These are phyloP conservation scores for Thraustotheca clavata DNA, from an alignment of 352 stramenopile species.

Conservation along the genomic window DNA sequence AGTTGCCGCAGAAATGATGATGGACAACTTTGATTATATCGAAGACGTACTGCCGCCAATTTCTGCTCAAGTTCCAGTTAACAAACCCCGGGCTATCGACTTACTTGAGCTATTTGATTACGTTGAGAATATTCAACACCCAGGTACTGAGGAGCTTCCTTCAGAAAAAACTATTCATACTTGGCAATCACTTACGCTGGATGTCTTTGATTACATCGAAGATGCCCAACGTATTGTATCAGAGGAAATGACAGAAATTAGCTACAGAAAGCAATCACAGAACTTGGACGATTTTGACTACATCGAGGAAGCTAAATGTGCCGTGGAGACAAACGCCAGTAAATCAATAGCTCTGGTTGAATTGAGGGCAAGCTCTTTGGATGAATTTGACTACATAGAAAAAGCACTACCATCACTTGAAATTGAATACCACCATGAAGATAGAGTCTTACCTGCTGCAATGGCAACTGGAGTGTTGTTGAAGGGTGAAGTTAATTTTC, in stretches of 20 bases:
- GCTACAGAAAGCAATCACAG: not conserved
- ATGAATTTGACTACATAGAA: not conserved
- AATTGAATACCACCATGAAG: not conserved
- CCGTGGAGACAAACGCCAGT: too few relatives aligned
- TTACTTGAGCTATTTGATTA: not conserved
- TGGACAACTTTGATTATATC: slow-evolving; percentile 11
- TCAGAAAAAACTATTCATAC: not conserved
- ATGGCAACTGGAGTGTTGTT: not conserved
- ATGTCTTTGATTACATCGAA: not conserved
- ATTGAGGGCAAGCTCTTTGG: not conserved
- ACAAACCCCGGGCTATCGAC: not conserved
- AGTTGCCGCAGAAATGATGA: not conserved
- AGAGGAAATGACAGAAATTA: too few relatives aligned
- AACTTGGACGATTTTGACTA: not conserved
- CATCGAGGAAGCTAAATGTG: not conserved
- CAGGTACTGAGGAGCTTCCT: not conserved
- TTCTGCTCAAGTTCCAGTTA: not conserved
- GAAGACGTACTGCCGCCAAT: not conserved
- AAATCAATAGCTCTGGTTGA: too few relatives aligned
- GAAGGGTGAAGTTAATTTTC: not conserved
- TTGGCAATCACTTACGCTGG: not conserved
- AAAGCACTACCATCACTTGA: not conserved
- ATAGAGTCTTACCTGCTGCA: not conserved
- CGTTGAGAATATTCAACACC: not conserved
- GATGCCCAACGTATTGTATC: not conserved